Conservation (phyloP, 768 basidiomycete genomes). For the Xanthoconium stramineum region DNA sequence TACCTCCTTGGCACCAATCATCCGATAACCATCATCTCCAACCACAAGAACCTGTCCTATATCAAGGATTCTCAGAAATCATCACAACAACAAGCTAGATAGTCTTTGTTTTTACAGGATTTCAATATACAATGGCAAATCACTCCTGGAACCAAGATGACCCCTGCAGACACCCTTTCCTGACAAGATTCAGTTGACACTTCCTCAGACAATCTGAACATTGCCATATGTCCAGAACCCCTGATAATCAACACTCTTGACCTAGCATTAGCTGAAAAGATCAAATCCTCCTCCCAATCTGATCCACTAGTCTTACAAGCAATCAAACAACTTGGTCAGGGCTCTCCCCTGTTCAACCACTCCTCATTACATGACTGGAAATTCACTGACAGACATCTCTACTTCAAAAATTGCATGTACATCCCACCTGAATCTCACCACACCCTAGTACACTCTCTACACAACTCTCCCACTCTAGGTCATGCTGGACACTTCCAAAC, state of each 20-base stretch:
- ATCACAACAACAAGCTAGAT: neutral
- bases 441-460: neutral
- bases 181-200: neutral
- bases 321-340: rapidly evolving
- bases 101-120: neutral
- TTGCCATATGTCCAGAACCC: neutral
- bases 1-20: neutral
- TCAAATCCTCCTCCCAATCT: neutral
- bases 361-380: neutral
- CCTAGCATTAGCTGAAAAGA: neutral
- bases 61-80: neutral
- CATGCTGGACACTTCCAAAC: neutral
- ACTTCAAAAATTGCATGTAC: neutral
- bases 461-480: neutral
- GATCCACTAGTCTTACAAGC: neutral
- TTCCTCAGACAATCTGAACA: neutral
- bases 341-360: neutral
- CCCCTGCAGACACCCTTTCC: neutral
- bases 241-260: neutral
- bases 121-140: neutral
- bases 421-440: neutral
- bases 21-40: neutral
- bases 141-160: neutral
- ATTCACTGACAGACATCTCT: neutral
- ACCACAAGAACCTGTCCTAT: neutral